These are phyloP conservation scores for Hydnomerulius pinastri DNA, from an alignment of 768 basidiomycete species.

Conservation along the genomic window DNA sequence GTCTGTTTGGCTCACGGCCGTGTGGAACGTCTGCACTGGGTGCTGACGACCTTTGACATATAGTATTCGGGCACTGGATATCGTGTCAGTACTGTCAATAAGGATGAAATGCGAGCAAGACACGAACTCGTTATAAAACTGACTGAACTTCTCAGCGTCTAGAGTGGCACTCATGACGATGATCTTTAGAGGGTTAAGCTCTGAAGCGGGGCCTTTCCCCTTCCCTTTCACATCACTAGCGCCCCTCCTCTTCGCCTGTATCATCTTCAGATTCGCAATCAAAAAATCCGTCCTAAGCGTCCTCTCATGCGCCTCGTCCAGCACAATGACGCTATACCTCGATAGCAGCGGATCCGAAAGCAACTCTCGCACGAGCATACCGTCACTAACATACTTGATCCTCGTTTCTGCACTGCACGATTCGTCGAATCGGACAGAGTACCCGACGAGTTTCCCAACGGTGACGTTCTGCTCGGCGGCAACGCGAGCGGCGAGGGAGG, in stretches of 20 bases:
- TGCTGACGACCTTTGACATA: constrained; percentile 95
- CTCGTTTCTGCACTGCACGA: constrained; percentile 66
- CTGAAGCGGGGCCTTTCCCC: constrained; percentile 35
- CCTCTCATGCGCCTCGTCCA: constrained; percentile 98
- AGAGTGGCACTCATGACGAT: constrained; percentile 98
- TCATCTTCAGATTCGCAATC: constrained; percentile 86
- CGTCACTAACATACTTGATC: constrained; percentile 97
- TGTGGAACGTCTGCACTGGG: constrained; percentile 83
- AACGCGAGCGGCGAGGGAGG: constrained; percentile 89
- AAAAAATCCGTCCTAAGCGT: constrained; percentile 92
- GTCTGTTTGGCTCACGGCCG: constrained; percentile 71
- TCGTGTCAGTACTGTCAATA: constrained; percentile 7
- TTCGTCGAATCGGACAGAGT: constrained; percentile 96
- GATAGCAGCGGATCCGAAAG: constrained; percentile 75
- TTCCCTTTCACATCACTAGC: constrained; percentile 46
- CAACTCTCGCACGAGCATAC: constrained; percentile 95
- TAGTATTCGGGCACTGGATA: constrained; percentile 75
- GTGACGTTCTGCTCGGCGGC: constrained; percentile 75
- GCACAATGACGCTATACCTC: constrained; percentile 83
- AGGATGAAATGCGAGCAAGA: background rate
- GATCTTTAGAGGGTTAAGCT: constrained; percentile 76
- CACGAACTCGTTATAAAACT: constrained; percentile 80
- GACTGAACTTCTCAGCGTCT: constrained; percentile 92
- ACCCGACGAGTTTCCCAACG: constrained; percentile 83
- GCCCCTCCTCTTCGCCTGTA: constrained; percentile 66